A percentile compares a stretch with the other conserved stretches of the same genome.
Conservation (phyloP, 495 filamentous ascomycete species). For the Aspergillus sparsus region DNA sequence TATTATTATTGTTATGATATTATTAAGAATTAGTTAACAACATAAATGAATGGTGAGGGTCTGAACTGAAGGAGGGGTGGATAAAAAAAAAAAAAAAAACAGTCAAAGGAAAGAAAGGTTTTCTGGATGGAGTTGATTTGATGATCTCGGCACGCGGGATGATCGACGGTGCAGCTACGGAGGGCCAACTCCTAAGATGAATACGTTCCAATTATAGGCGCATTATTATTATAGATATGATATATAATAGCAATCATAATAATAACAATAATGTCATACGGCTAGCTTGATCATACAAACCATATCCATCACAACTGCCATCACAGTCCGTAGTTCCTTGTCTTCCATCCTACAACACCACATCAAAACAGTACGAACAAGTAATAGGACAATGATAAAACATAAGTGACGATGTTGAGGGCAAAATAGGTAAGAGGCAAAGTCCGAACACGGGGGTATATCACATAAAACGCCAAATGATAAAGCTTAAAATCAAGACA, state of each 20-base stretch:
- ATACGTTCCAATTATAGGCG: too few relatives aligned
- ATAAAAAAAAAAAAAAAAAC: too few relatives aligned
- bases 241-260: background rate
- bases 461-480: constrained; percentile 47
- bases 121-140: too few relatives aligned
- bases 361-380: constrained; percentile 13
- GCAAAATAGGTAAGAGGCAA: background rate
- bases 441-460: constrained; percentile 37
- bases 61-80: too few relatives aligned
- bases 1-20: too few relatives aligned
- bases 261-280: background rate
- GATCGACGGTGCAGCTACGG: too few relatives aligned
- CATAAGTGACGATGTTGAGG: constrained; percentile 6
- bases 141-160: too few relatives aligned
- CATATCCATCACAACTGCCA: constrained; percentile 12
- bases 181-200: too few relatives aligned
- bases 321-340: constrained; percentile 13
- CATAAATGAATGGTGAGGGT: too few relatives aligned
- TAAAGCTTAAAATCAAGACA: constrained; percentile 13
- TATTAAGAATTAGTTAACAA: too few relatives aligned
- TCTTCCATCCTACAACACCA: constrained; percentile 9
- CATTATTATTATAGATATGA: background rate
- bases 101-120: too few relatives aligned
- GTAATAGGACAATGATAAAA: constrained; percentile 8
- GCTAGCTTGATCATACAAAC: constrained; percentile 11